Base-by-base conservation (phyloP, 2,329 filamentous ascomycete genomes). In the Kalaharituber pfeilii region DNA sequence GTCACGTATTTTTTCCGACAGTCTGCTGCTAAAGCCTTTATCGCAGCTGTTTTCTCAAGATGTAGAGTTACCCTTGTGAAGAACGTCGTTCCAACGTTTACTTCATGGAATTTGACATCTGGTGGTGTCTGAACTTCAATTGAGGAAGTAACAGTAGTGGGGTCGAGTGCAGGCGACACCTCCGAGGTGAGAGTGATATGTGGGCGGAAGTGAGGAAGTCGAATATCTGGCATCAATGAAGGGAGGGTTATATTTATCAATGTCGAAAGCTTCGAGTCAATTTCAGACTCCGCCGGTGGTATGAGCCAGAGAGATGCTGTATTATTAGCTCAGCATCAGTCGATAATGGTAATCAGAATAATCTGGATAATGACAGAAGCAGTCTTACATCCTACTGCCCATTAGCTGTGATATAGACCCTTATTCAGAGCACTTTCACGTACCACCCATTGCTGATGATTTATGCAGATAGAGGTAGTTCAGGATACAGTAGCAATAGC, bases 291-390 rank as follows among this genome's bases (percentile, higher is more conserved):
- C 45, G 57, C 15, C 39, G 60, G 53, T 56, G 56, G 47, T 7
- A 53, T 55, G 11, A 63, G 45, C 61, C 61, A 63, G 45, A 63
- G 57, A 9, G 61, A 63, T 27, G 53, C 61, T 63, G 52, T 33
- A 8, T 27, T 27, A 22, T 45, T 13, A 15, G 5, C 20, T 39
- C 20, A 39, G 33, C 33, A 39, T 39, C 20, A 18, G 13, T 8
- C 4, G n/a, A n/a, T n/a, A n/a, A n/a, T n/a, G n/a, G n/a, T n/a
- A n/a, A n/a, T n/a, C n/a, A n/a, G n/a, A n/a, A n/a, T n/a, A n/a
- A n/a, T n/a, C n/a, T n/a, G n/a, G n/a, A n/a, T n/a, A n/a, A n/a
- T n/a, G n/a, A n/a, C n/a, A n/a, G n/a, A n/a, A n/a, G n/a, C n/a
- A n/a, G n/a, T n/a, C n/a, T n/a, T n/a, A n/a, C n/a, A n/a, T n/a